Evolutionary conservation across 176 grass and related monocot genomes (phyloP).

Genomic region (Hyparrhenia diplandra): DNA sequence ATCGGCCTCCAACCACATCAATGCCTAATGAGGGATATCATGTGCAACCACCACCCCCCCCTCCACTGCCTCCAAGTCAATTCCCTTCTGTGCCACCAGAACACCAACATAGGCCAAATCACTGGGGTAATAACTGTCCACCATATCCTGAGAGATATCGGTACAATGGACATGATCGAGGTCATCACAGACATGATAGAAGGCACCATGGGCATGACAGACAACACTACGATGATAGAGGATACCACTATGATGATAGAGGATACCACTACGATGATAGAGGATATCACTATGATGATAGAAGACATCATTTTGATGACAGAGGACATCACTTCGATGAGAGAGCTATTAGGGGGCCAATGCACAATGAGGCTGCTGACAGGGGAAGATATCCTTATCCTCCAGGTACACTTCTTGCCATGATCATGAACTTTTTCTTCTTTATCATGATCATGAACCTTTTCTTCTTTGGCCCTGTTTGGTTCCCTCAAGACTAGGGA

Average conservation of each 20-base stretch:
- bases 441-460: not conserved
- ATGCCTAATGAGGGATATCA: conserved; percentile 64
- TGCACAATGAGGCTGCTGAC: conserved; percentile 52
- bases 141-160: conserved; percentile 42
- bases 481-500: no score
- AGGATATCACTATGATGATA: conserved; percentile 31
- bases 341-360: conserved; percentile 50
- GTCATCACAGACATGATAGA: conserved; percentile 42
- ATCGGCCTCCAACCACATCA: conserved; percentile 35
- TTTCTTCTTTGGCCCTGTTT: not conserved
- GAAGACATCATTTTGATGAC: conserved; percentile 32
- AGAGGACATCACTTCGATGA: conserved; percentile 45
- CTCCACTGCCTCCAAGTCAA: conserved; percentile 49
- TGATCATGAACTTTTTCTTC: not conserved
- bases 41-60: conserved; percentile 65
- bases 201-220: conserved; percentile 48
- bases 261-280: conserved; percentile 25
- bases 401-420: conserved; percentile 32
- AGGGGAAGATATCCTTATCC: conserved; percentile 46
- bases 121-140: conserved; percentile 40
- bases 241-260: conserved; percentile 28
- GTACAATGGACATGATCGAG: conserved; percentile 41
- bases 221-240: conserved; percentile 49
- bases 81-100: conserved; percentile 56
- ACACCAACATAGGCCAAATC: conserved; percentile 44